Evolutionary conservation across 164 flowering plant genomes (phyloP).

Genomic region (Piper longum): DNA sequence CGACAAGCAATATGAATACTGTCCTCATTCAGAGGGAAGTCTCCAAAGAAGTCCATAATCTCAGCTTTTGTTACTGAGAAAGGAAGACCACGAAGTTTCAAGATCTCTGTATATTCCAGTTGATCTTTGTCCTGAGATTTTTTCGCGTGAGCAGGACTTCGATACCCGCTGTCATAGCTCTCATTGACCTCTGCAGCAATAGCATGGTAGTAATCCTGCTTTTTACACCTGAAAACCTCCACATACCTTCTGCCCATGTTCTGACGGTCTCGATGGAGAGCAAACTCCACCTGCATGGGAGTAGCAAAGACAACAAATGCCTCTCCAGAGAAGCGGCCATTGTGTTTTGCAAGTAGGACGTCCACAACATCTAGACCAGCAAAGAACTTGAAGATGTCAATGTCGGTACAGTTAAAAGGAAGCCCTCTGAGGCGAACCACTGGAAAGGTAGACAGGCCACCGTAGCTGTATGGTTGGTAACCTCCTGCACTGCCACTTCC

Average conservation of each 20-base stretch:
- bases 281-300: conserved; percentile 63
- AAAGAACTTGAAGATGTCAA: conserved; percentile 83
- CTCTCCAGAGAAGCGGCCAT: conserved; percentile 44
- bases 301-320: conserved; percentile 77
- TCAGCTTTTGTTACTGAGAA: conserved; percentile 54
- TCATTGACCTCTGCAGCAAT: conserved; percentile 82
- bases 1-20: conserved; percentile 59
- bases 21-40: conserved; percentile 40
- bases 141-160: conserved; percentile 47
- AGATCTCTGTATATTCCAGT: conserved; percentile 58
- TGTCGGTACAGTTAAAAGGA: conserved; percentile 75
- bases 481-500: conserved; percentile 27
- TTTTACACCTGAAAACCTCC: conserved; percentile 77
- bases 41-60: conserved; percentile 61
- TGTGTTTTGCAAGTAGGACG: conserved; percentile 60
- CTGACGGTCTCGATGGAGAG: conserved; percentile 64
- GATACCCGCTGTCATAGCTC: conserved; percentile 46
- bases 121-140: conserved; percentile 56
- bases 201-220: conserved; percentile 82
- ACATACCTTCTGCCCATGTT: conserved; percentile 81
- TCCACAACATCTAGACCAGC: conserved; percentile 82
- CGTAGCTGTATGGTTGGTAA: conserved; percentile 16
- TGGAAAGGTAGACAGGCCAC: conserved; percentile 42
- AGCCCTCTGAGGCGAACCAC: conserved; percentile 88
- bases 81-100: conserved; percentile 81